phyloP scores from a whole-genome alignment of 1,284 basidiomycete species.

The Trametes hirsuta region DNA sequence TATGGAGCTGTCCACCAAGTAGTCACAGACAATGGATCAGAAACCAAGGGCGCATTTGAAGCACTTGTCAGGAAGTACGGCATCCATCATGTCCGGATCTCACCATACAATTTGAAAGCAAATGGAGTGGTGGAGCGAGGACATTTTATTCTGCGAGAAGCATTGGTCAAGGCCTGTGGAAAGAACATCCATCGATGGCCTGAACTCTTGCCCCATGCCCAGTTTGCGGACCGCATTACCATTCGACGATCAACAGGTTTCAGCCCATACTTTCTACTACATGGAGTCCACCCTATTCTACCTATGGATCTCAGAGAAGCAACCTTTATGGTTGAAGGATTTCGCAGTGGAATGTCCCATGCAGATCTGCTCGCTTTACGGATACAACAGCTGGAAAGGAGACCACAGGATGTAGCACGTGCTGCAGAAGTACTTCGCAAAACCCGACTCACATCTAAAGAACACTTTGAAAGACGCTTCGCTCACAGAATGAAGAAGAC shows the following conservation, averaged over 20 bases:
- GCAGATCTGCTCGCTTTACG: conserved; percentile 4
- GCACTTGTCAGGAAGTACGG: conserved; percentile 2
- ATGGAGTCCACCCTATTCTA: conserved; percentile 14
- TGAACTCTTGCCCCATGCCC: background rate
- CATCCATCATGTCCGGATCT: conserved; percentile 16
- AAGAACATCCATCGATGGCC: conserved; percentile 1
- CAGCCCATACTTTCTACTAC: conserved; percentile 10
- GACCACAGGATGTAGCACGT: background rate
- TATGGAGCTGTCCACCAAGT: background rate
- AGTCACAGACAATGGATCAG: conserved; percentile 2
- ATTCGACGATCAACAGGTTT: conserved; percentile 4
- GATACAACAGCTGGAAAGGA: background rate
- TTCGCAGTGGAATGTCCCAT: background rate
- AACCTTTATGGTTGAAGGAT: conserved; percentile 13
- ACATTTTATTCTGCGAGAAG: conserved; percentile 16
- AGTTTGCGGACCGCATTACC: conserved; percentile 4
- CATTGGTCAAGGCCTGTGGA: conserved; percentile 14
- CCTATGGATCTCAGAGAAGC: conserved; percentile 11
- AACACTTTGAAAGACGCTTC: conserved; percentile 5
- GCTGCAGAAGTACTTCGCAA: conserved; percentile 1
- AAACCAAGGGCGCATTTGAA: background rate
- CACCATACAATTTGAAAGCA: conserved; percentile 15
- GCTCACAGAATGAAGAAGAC: background rate
- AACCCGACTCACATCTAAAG: background rate
- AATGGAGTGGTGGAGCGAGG: background rate